Conservation (phyloP, 1,284 basidiomycete species). For the Puccinia coronata region DNA sequence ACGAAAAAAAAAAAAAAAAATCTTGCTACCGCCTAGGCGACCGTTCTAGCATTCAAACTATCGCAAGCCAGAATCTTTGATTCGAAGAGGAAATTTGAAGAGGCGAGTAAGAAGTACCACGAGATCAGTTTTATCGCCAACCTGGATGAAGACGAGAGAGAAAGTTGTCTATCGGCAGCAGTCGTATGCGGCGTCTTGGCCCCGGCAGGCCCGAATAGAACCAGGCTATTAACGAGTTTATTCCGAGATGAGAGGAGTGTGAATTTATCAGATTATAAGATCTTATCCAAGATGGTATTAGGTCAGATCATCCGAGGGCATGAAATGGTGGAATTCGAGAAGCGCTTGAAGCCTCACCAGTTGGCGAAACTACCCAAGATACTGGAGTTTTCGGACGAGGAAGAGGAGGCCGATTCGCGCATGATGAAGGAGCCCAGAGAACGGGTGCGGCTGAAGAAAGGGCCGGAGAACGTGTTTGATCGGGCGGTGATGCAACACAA, state of each 20-base stretch:
- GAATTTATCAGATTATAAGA: conserved; percentile 77
- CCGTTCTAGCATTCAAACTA: conserved; percentile 55
- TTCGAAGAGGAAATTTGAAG: conserved; percentile 84
- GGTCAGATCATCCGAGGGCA: conserved; percentile 88
- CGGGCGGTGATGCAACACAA: conserved; percentile 98
- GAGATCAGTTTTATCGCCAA: conserved; percentile 84
- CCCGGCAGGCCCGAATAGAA: conserved; percentile 91
- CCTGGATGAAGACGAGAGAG: conserved; percentile 49
- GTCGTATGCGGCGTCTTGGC: conserved; percentile 96
- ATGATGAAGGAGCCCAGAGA: conserved; percentile 60
- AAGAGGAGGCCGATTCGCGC: conserved; percentile 60
- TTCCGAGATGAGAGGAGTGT: conserved; percentile 87
- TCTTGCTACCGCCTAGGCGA: too few relatives aligned
- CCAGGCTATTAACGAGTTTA: conserved; percentile 83
- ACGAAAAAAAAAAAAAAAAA: too few relatives aligned
- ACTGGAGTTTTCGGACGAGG: conserved; percentile 66
- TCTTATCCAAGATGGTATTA: conserved; percentile 94
- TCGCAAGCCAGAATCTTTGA: conserved; percentile 82
- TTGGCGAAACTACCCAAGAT: conserved; percentile 73
- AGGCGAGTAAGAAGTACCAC: conserved; percentile 92
- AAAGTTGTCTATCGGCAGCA: conserved; percentile 66
- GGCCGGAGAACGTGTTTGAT: conserved; percentile 92
- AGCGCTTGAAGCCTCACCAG: conserved; percentile 84
- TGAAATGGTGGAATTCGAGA: conserved; percentile 87
- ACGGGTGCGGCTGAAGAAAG: conserved; percentile 68